Base-by-base conservation (phyloP, 2,329 filamentous ascomycete species). In the Gnomoniopsis sp. region DNA sequence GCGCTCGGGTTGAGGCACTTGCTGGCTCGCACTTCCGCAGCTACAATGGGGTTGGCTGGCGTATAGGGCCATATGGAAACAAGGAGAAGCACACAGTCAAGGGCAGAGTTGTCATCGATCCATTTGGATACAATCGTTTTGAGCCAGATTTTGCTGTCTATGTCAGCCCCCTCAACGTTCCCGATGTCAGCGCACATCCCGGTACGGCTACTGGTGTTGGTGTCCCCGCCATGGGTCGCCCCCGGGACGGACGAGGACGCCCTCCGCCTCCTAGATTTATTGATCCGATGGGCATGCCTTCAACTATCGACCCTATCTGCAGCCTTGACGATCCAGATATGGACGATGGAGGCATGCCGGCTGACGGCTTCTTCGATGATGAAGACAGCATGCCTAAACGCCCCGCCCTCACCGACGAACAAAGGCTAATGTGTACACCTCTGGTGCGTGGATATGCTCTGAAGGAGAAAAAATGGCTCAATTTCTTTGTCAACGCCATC, bases 381-480 rank as follows among this genome's bases (percentile, higher is more conserved):
- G 46, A 48, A 48, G 46, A 23, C 11, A 30, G 26, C 17, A 12
- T n/a, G 11, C 23, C 46, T 3, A 26, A 23, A 21, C 46, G 12
- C 12, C 46, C 46, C 14, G 46, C 46, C 11, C 62, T 71, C 26
- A 70, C 65, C 1, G 62, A 66, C 0, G 66, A 65, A 22, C 65
- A 70, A 49, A 62, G 65, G 23, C 60, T 70, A 55, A 61, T 65
- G 48, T 65, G 61, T 53, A 67, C 62, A 15, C 67, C 62, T 44
- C 60, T 64, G 43, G 67, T 69, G 66, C 71, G 73, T 23, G 80
- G 80, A 1, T 84, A 80, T 57, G 68, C 72, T 0, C 69, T 79
- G 22, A 74, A 74, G 62, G 70, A 70, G 49, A 76, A 76, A 64
- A 68, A 69, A 47, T 79, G 74, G 76, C 71, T 76, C 62, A 74